These are phyloP conservation scores for Paxillus rubicundulus DNA, from an alignment of 768 basidiomycete species.

Conservation along the genomic window DNA sequence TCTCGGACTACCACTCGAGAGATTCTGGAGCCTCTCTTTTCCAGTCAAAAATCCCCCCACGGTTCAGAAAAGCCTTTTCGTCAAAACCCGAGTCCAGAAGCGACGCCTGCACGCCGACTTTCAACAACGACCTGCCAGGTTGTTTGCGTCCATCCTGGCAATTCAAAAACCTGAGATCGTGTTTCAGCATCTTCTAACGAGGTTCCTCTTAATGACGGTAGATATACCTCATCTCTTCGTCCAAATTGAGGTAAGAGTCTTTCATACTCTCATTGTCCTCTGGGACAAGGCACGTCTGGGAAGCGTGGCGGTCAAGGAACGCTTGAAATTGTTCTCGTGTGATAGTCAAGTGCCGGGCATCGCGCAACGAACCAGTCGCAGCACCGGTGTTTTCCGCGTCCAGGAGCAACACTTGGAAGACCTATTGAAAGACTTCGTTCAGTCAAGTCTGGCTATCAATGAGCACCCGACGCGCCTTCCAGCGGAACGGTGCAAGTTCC, in stretches of 20 bases:
- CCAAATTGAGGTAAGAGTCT: slow-evolving; percentile 39
- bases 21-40: slow-evolving; percentile 13
- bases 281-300: slow-evolving; percentile 33
- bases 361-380: slow-evolving; percentile 31
- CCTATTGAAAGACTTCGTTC: slow-evolving; percentile 10
- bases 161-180: slow-evolving; percentile 30
- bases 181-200: neutral
- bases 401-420: slow-evolving; percentile 36
- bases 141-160: slow-evolving; percentile 25
- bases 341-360: slow-evolving; percentile 34
- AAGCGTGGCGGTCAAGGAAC: slow-evolving; percentile 34
- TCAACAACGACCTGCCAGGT: slow-evolving; percentile 23
- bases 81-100: slow-evolving; percentile 37
- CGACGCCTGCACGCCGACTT: slow-evolving; percentile 34
- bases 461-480: slow-evolving; percentile 31
- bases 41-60: slow-evolving; percentile 40
- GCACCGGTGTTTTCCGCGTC: slow-evolving; percentile 37
- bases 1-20: neutral
- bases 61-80: slow-evolving; percentile 27
- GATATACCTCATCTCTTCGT: slow-evolving; percentile 38
- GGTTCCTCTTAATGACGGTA: neutral
- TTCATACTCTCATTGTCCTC: slow-evolving; percentile 40
- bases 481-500: slow-evolving; percentile 34
- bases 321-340: slow-evolving; percentile 34
- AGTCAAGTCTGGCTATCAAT: neutral